Percentiles rank a stretch among this genome's conserved stretches.
phyloP scores from a whole-genome alignment of 352 stramenopile genomes.

The Globisporangium acanthophoron region DNA sequence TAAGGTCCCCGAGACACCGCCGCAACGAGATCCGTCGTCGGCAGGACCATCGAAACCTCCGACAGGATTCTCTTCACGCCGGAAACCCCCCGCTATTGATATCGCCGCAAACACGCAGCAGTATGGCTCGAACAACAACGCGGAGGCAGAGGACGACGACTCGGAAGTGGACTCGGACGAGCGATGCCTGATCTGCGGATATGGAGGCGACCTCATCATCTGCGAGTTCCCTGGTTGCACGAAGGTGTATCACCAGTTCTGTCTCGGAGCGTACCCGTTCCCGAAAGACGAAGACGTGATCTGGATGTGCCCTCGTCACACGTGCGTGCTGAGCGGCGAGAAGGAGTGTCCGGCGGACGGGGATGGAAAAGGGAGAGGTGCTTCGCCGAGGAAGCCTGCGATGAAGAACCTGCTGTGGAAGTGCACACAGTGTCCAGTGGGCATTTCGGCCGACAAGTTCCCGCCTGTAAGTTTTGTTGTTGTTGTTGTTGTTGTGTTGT shows the following conservation, averaged over 20 bases:
- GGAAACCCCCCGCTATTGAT: constrained; percentile 36
- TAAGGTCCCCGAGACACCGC: constrained; percentile 22
- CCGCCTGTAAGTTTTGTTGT: constrained; percentile 33
- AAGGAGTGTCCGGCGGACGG: constrained; percentile 44
- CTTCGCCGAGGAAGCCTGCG: constrained; percentile 40
- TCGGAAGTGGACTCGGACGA: constrained; percentile 64
- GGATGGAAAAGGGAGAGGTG: constrained; percentile 38
- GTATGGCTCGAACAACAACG: constrained; percentile 15
- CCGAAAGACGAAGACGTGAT: constrained; percentile 74
- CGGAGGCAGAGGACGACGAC: constrained; percentile 28
- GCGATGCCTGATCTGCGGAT: constrained; percentile 72
- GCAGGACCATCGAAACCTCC: constrained; percentile 1
- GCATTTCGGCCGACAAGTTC: constrained; percentile 48
- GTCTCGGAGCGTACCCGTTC: constrained; percentile 71
- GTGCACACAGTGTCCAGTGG: constrained; percentile 67
- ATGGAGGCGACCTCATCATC: constrained; percentile 76
- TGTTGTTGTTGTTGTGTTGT: not conserved
- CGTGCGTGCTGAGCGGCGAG: constrained; percentile 55
- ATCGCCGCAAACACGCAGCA: constrained; percentile 26
- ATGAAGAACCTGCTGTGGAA: constrained; percentile 77
- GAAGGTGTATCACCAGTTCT: constrained; percentile 88
- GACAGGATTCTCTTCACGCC: constrained; percentile 4
- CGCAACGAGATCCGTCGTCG: constrained; percentile 25
- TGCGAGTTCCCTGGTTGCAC: constrained; percentile 78
- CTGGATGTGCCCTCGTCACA: constrained; percentile 79